phyloP scores from a whole-genome alignment of 2,329 filamentous ascomycete species.

The Trichoderma koningiopsis region DNA sequence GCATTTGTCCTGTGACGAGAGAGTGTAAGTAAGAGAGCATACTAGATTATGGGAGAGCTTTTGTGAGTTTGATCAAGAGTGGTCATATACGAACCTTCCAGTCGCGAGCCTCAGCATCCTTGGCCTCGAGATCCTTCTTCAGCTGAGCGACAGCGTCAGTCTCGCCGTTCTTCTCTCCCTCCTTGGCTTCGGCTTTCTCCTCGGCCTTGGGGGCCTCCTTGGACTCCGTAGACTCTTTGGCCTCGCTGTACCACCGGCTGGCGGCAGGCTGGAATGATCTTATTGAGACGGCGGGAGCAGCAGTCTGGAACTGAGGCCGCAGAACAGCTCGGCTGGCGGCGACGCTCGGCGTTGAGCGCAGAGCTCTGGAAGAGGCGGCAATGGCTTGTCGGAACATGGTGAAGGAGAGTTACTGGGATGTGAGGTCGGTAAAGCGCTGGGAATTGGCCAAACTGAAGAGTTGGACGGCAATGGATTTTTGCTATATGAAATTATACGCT shows the following conservation, averaged over 20 bases:
- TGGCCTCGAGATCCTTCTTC: constrained; percentile 56
- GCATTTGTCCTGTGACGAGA: constrained; percentile 75
- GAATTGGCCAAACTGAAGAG: neutral
- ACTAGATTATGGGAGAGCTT: neutral
- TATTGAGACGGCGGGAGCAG: constrained; percentile 41
- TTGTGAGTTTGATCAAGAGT: neutral
- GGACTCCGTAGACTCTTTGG: constrained; percentile 41
- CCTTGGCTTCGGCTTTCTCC: constrained; percentile 32
- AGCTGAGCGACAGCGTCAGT: constrained; percentile 46
- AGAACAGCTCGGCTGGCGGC: constrained; percentile 41
- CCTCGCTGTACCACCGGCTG: constrained; percentile 54
- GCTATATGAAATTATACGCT: neutral
- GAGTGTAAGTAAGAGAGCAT: neutral
- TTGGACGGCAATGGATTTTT: neutral
- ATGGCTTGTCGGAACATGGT: constrained; percentile 52
- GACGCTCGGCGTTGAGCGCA: constrained; percentile 45
- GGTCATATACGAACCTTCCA: constrained; percentile 69
- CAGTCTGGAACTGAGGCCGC: constrained; percentile 43
- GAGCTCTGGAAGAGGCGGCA: constrained; percentile 47
- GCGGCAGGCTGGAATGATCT: constrained; percentile 41
- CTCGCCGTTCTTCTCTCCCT: constrained; percentile 36
- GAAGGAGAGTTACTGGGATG: constrained; percentile 21
- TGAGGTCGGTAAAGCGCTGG: neutral
- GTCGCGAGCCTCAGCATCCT: constrained; percentile 62
- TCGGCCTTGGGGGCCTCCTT: constrained; percentile 37